Evolutionary conservation across 176 grass and related monocot species (phyloP), one percentile per base, ranked within the genome.

Genomic region (Raddia distichophylla): DNA sequence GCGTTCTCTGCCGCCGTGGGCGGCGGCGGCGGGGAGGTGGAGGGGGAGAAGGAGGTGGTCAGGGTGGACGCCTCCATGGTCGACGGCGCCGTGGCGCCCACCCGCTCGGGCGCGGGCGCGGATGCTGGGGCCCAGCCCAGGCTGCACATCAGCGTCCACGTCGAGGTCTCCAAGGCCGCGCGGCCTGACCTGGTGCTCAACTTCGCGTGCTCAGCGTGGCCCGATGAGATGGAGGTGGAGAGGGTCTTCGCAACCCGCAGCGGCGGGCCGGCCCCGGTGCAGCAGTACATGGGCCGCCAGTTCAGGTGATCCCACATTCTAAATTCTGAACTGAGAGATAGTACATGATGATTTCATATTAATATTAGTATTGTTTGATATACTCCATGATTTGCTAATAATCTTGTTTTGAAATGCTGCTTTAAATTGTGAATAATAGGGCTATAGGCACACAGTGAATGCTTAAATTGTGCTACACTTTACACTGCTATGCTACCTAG

Each of bases 191-290:
- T 69, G 14, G 69, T 47, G 27, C 86, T 94, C 67, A 87, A 71
- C 64, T 98, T 98, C 44, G 65, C 80, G 56, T 95, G 92, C 79
- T 90, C 90, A 4, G 90, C 95, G 27, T 98, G 90, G 92, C 92
- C 95, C 1, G 92, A 98, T 54, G 88, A 90, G 22, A 16, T 98
- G 64, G 86, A 95, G 55, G 76, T 98, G 56, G 75, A 89, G 32
- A 81, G 88, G 67, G 86, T 95, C 62, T 95, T 91, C 67, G 82
- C 86, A 8, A 82, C 71, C 20, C 88, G 67, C 51, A 69, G 75
- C 42, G 65, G 51, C 33, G 57, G 55, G 32, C 53, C 82, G 43
- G 59, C n/a, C 20, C 52, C 59, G 27, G 12, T 35, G 50, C 81
- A 86, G 45, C 92, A 75, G 59, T 98, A 93, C 81, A 59, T 84